Evolutionary conservation across 805 yeast species (phyloP), one percentile per base, ranked within the genome.

Genomic region (Wickerhamomyces sydowiorum): DNA sequence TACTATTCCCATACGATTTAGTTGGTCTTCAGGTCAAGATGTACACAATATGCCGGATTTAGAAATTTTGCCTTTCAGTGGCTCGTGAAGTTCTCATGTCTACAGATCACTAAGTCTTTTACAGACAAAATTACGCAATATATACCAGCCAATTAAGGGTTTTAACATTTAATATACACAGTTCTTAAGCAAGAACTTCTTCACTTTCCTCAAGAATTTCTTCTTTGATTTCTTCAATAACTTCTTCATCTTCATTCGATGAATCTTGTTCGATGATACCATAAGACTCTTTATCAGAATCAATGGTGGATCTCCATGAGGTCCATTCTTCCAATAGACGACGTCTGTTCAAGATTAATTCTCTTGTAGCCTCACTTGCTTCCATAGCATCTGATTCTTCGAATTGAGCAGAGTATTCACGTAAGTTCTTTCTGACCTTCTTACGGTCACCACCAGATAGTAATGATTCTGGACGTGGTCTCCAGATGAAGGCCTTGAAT

Each of bases 321-420:
- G 66, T 74, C 99, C 99, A 93, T 62, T 86, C 89, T 60, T 82
- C 82, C 60, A 89, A 75, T 60, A 82, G 70, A 56, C 75, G 74
- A 70, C 93, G 85, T 66, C 96, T 88, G 59, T 69, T 77, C 71
- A 87, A 74, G 63, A 89, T 89, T 51, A 88, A 73, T 62, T 89
- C 97, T 72, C 93, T 82, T 53, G 86, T 76, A 56, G 95, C 96
- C 56, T 89, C 84, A 57, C 86, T 84, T 45, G 93, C 95, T 67
- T 89, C 97, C 91, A 88, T 90, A 37, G 91, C 91, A 69, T 93
- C 99, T 49, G 76, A 72, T 68, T 89, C 96, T 53, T 91, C 98
- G 69, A 90, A 93, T 67, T 87, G 89, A 33, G 93, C 93, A 54
- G 89, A 74, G 75, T 85, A 87, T 66, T 86, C 91, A 62, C 82